Conservation (phyloP, 2,329 filamentous ascomycete species). For the Fusarium nodosum region DNA sequence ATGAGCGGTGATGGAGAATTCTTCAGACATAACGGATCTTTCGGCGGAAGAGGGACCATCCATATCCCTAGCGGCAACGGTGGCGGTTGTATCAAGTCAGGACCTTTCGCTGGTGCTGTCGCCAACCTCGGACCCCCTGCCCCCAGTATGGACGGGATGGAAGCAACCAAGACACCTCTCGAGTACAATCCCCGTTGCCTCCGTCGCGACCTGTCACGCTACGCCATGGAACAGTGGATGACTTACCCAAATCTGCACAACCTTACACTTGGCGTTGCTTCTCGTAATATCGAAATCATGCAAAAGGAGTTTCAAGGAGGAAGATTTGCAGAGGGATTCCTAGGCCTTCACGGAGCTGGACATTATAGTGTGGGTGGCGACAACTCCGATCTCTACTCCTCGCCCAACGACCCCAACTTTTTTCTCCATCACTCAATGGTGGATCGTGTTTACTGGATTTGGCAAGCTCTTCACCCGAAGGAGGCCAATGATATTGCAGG, state of each 20-base stretch:
- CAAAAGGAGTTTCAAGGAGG: slow-evolving; percentile 23
- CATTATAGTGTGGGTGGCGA: slow-evolving; percentile 15
- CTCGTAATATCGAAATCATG: not conserved
- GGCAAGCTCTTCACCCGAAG: slow-evolving; percentile 14
- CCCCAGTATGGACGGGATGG: slow-evolving; percentile 22
- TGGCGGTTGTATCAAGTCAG: slow-evolving; percentile 1
- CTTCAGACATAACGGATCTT: slow-evolving; percentile 14
- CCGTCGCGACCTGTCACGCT: not conserved
- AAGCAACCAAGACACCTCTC: not conserved
- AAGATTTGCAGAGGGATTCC: not conserved
- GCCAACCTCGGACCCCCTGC: slow-evolving; percentile 16
- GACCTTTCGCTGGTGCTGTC: not conserved
- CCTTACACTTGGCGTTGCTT: slow-evolving; percentile 9
- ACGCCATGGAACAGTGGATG: slow-evolving; percentile 13
- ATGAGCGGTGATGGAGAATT: slow-evolving; percentile 22
- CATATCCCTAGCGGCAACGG: not conserved
- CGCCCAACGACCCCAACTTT: slow-evolving; percentile 10
- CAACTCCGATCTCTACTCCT: slow-evolving; percentile 17
- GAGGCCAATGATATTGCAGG: slow-evolving; percentile 12
- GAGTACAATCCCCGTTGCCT: slow-evolving; percentile 12
- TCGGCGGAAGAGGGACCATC: not conserved
- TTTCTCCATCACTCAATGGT: slow-evolving; percentile 26
- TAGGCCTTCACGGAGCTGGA: slow-evolving; percentile 14
- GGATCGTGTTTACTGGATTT: slow-evolving; percentile 16
- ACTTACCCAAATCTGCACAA: slow-evolving; percentile 8